Evolutionary conservation across 192 early-diverging fungal genomes (phyloP), one percentile per base, ranked within the genome.

Genomic region (Phycomyces blakesleeanus): DNA sequence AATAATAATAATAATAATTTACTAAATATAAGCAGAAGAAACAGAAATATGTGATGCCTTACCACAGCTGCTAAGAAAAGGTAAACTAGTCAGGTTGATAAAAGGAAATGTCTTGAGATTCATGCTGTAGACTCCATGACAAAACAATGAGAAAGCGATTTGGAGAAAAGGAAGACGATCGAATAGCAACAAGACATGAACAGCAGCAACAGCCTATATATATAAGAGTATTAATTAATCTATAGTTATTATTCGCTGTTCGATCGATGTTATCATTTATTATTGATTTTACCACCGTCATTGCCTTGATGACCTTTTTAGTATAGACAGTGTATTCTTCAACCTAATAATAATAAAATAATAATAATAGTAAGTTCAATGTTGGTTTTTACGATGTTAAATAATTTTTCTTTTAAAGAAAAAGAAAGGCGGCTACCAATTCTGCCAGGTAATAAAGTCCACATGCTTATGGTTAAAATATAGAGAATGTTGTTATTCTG

Each of bases 21-120:
- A n/a, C n/a, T n/a, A n/a, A n/a, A n/a, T n/a, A n/a, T n/a, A n/a
- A n/a, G n/a, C n/a, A n/a, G n/a, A n/a, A n/a, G n/a, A n/a, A n/a
- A n/a, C n/a, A n/a, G n/a, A n/a, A n/a, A n/a, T n/a, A n/a, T n/a
- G n/a, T n/a, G n/a, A 58, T 15, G 3, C 44, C 79, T 57, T 82
- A 93, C 93, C 84, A 69, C 92, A 94, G 69, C 92, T 93, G 44
- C 81, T 62, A 14, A 98, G 57, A 64, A 97, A 95, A 15, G 81
- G 78, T 27, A 83, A 62, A 64, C 90, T 87, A 18, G 83, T 76
- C 51, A 95, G 71, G 59, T 81, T 83, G 60, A 97, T 91, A 51
- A 86, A 83, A 26, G 96, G 96, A 68, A 97, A 98, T 27, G 75
- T 87, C 40, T 68, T 52, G 22, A 98, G 78, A 60, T 97, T 85